phyloP scores from a whole-genome alignment of 2,329 filamentous ascomycete species.

The Colletotrichum magnum region DNA sequence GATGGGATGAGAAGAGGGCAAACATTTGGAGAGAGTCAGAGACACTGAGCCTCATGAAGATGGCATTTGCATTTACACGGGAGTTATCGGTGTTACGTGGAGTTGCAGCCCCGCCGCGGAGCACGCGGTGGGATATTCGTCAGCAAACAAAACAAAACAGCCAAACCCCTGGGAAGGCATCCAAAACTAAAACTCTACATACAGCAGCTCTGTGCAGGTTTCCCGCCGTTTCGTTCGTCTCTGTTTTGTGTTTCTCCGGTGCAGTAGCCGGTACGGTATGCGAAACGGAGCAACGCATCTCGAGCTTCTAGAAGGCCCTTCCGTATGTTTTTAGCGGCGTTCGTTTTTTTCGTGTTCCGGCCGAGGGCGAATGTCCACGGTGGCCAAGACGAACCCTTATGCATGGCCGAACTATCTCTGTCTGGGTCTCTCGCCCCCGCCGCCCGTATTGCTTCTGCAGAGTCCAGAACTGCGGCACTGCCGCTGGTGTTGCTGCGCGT shows the following conservation, averaged over 20 bases:
- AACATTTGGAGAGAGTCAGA: too few relatives aligned
- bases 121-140: not conserved
- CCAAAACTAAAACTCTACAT: too few relatives aligned
- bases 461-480: not conserved
- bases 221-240: not conserved
- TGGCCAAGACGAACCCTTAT: slow-evolving; percentile 13
- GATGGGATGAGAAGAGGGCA: not conserved
- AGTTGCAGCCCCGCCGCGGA: not conserved
- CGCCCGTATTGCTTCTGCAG: not conserved
- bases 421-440: not conserved
- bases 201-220: too few relatives aligned
- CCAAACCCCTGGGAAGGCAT: not conserved
- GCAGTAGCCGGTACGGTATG: not conserved
- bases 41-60: too few relatives aligned
- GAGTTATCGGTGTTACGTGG: slow-evolving; percentile 7
- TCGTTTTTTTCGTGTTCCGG: not conserved
- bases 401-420: not conserved
- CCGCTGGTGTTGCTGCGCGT: not conserved
- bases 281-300: slow-evolving; percentile 15
- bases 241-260: not conserved
- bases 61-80: slow-evolving; percentile 11
- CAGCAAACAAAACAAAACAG: slow-evolving; percentile 5
- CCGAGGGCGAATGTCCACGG: not conserved
- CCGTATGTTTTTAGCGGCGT: not conserved
- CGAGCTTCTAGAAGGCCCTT: slow-evolving; percentile 21